Percentiles rank a stretch among this genome's conserved stretches.
Evolutionary conservation across 768 basidiomycete genomes (phyloP).

Genomic region (Serpula lacrymans): DNA sequence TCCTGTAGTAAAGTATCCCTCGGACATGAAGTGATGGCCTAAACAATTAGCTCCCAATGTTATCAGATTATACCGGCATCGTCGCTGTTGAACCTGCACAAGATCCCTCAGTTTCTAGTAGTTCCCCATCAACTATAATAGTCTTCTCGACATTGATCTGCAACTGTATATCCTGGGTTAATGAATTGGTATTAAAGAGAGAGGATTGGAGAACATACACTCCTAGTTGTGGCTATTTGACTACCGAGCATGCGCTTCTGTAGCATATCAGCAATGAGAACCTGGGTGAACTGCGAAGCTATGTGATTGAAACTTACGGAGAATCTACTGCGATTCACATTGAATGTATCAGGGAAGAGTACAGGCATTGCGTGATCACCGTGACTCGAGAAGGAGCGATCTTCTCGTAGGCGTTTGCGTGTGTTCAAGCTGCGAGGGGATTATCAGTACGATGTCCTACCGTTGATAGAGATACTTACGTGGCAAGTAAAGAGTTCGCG

Average conservation of each 20-base stretch:
- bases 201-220: constrained; percentile 11
- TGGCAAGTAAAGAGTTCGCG: constrained; percentile 31
- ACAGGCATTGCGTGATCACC: constrained; percentile 13
- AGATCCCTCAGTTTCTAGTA: no score
- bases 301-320: constrained; percentile 14
- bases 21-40: no score
- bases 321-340: constrained; percentile 16
- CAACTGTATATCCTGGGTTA: constrained; percentile 11
- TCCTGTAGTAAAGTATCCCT: no score
- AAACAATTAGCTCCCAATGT: no score
- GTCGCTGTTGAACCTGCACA: no score
- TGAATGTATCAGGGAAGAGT: constrained; percentile 5
- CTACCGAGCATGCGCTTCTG: constrained; percentile 23
- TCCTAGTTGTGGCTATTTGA: constrained; percentile 14
- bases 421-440: constrained; percentile 25
- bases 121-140: no score
- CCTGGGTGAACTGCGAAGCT: neutral
- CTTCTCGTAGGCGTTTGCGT: constrained; percentile 26
- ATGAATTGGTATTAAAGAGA: neutral
- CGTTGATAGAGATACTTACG: constrained; percentile 14
- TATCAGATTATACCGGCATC: no score
- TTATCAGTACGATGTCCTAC: neutral
- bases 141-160: constrained; percentile 33
- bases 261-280: neutral
- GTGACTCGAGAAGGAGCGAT: constrained; percentile 22